Conservation (phyloP, 176 grass and related monocot genomes). For the Lolium perenne region DNA sequence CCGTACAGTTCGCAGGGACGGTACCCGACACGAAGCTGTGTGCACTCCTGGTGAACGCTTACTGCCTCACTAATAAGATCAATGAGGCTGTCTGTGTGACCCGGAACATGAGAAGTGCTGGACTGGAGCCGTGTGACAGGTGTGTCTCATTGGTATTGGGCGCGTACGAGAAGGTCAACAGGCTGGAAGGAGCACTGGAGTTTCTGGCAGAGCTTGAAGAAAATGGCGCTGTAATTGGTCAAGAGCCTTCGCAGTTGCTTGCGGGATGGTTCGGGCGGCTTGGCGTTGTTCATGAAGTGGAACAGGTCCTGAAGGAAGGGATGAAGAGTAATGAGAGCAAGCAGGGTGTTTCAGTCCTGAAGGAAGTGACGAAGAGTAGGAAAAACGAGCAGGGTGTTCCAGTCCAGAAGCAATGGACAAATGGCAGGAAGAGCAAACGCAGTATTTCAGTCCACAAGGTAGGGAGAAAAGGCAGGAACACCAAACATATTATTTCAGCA, state of each 20-base stretch:
- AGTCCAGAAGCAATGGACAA: not conserved
- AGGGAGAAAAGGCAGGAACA: conserved; percentile 26
- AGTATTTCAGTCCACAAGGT: conserved; percentile 47
- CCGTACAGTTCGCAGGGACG: conserved; percentile 72
- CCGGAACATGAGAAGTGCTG: conserved; percentile 72
- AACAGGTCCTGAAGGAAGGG: conserved; percentile 61
- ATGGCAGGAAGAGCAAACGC: not conserved
- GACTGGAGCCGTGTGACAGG: conserved; percentile 60
- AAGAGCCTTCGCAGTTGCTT: conserved; percentile 61
- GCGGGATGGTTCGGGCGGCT: conserved; percentile 72
- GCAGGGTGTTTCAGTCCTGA: not conserved
- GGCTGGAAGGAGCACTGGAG: conserved; percentile 62
- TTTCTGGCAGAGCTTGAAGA: conserved; percentile 85
- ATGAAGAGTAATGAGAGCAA: conserved; percentile 16
- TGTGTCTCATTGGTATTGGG: conserved; percentile 58
- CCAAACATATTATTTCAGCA: not conserved
- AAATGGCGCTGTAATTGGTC: conserved; percentile 50
- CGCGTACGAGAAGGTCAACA: conserved; percentile 58
- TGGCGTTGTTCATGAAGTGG: conserved; percentile 69
- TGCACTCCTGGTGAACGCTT: conserved; percentile 83
- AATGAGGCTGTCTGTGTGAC: conserved; percentile 54
- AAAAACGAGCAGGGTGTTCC: conserved; percentile 1
- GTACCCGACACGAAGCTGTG: conserved; percentile 72
- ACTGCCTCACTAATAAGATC: conserved; percentile 54
- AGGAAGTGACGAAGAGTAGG: not conserved